A percentile compares a stretch with the other conserved stretches of the same genome.
Evolutionary conservation across 768 basidiomycete species (phyloP).

Genomic region (Scleroderma citrinum): DNA sequence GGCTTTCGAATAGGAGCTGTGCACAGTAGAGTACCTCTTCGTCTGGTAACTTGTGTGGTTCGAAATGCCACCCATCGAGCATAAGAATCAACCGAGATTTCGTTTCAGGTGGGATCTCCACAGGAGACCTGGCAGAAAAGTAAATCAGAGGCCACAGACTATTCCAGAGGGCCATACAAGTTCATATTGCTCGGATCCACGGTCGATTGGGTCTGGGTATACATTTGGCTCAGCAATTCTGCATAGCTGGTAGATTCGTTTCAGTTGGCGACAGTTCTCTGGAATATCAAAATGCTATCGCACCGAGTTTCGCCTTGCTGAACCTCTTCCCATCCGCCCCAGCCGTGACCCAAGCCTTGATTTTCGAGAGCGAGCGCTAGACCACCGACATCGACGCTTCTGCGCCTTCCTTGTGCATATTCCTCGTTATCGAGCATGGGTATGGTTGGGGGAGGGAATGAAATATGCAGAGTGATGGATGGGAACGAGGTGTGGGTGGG

Average conservation of each 20-base stretch:
- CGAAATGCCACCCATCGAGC: conserved; percentile 83
- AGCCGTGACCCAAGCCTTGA: conserved; percentile 59
- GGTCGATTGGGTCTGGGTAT: conserved; percentile 66
- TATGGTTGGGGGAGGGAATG: not conserved
- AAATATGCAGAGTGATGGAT: not conserved
- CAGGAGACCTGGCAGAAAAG: conserved; percentile 37
- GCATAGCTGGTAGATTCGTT: conserved; percentile 49
- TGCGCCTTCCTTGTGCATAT: conserved; percentile 37
- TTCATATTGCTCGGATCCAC: conserved; percentile 47
- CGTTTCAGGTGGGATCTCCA: conserved; percentile 41
- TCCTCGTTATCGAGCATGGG: conserved; percentile 28
- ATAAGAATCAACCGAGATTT: conserved; percentile 59
- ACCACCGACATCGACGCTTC: conserved; percentile 88
- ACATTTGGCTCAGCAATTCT: conserved; percentile 82
- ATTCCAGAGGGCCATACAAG: conserved; percentile 12
- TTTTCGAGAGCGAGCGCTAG: conserved; percentile 71
- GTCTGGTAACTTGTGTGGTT: conserved; percentile 77
- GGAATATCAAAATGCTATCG: conserved; percentile 20
- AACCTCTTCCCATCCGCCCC: conserved; percentile 55
- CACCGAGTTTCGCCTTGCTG: conserved; percentile 45
- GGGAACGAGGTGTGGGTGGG: conserved; percentile 3
- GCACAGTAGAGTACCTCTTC: conserved; percentile 81
- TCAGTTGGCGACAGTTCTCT: conserved; percentile 6
- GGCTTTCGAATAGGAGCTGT: conserved; percentile 78
- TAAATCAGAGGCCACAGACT: conserved; percentile 5